Evolutionary conservation across 345 rosid species (phyloP), one percentile per base, ranked within the genome.

Genomic region (Salix exigua): DNA sequence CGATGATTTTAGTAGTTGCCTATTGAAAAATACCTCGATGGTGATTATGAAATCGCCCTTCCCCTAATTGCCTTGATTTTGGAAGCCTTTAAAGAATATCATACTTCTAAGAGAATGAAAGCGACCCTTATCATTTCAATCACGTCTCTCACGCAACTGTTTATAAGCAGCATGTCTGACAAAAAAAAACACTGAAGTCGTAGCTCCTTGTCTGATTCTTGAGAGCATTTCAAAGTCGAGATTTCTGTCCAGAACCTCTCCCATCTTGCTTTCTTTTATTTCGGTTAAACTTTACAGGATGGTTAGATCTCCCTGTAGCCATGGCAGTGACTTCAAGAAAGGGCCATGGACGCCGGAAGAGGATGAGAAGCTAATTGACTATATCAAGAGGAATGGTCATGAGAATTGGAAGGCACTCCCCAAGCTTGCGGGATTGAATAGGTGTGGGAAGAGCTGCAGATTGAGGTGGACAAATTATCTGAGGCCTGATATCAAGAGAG

Each of bases 271-370:
- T 58, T 10, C 28, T 14, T n/a, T n/a, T 55, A 53, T n/a, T 64
- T 28, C 38, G 30, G 17, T 2, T 8, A 14, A 58, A 5, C 74
- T 50, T 55, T 1, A 23, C 68, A 75, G 10, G 13, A 76, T 76
- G 79, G 79, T 53, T 38, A 68, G 79, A 30, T 61, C 73, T 19
- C 79, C 79, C 2, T 58, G 67, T 42, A 53, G 68, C 63, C 40
- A 62, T 23, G 60, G 31, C 14, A 64, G n/a, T 16, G 23, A 62
- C 44, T 40, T 76, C 74, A 76, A 70, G 79, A 76, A 76, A 70
- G 79, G 79, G 40, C 79, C 79, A 12, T 76, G 79, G 79, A 76
- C 79, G 12, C 69, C 73, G 16, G 79, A 76, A 21, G 79, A 76
- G 50, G 79, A 76, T 71, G 69, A 42, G 44, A 76, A 42, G 68